Evolutionary conservation across 805 yeast species (phyloP).

Genomic region (Candida khao-thaluensis): DNA sequence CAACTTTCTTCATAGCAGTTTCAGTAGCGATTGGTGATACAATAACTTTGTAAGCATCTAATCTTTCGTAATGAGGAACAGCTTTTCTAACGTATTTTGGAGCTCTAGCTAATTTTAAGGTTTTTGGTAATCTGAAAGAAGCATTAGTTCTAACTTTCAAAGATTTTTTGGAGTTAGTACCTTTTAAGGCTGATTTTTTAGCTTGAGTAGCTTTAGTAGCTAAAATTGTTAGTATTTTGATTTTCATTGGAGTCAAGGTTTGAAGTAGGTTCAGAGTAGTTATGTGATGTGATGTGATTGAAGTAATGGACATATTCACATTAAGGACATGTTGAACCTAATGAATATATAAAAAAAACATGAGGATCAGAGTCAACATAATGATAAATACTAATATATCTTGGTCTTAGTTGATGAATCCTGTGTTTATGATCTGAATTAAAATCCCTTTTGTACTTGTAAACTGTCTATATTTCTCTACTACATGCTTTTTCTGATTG

Average conservation of each 20-base stretch:
- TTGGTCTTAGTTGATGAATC: too few species aligned
- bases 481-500: too few species aligned
- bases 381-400: too few species aligned
- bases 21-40: conserved; percentile 95
- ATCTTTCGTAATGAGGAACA: conserved; percentile 96
- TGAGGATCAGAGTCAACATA: too few species aligned
- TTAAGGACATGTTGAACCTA: too few species aligned
- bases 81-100: conserved; percentile 96
- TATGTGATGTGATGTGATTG: too few species aligned
- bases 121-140: conserved; percentile 97
- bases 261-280: too few species aligned
- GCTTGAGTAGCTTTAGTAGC: conserved; percentile 88
- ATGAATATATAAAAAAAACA: too few species aligned
- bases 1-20: conserved; percentile 99
- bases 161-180: conserved; percentile 88
- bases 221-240: conserved; percentile 15
- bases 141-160: conserved; percentile 92
- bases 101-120: conserved; percentile 87
- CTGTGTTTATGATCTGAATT: too few species aligned
- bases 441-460: too few species aligned
- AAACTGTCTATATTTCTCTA: too few species aligned
- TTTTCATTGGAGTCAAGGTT: background rate
- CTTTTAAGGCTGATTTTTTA: conserved; percentile 98
- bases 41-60: conserved; percentile 92
- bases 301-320: too few species aligned